Conservation (phyloP, 768 basidiomycete species). For the Leccinum rimulosum region DNA sequence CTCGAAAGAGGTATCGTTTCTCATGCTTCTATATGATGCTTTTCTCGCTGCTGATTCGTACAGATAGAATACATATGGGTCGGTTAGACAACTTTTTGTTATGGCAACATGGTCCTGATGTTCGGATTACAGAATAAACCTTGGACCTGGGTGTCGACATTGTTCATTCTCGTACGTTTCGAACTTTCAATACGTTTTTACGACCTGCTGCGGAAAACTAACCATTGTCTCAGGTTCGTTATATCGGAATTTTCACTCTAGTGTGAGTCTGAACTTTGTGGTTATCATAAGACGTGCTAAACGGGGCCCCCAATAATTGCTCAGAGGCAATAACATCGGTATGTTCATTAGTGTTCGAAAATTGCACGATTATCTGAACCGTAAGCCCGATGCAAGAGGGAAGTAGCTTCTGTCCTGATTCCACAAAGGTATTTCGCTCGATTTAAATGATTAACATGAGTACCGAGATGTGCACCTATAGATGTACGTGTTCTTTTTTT, state of each 20-base stretch:
- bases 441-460: neutral
- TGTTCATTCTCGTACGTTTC: conserved; percentile 9
- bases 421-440: neutral
- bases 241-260: conserved; percentile 1
- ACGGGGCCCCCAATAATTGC: too few species aligned
- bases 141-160: conserved; percentile 9
- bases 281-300: neutral
- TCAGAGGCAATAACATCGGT: neutral
- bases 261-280: neutral
- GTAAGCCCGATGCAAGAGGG: neutral
- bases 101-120: neutral
- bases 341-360: neutral
- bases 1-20: conserved; percentile 2
- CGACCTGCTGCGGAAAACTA: neutral
- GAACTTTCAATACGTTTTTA: neutral
- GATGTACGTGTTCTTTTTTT: conserved; percentile 1
- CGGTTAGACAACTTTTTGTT: neutral
- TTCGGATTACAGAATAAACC: neutral
- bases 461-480: neutral
- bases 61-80: conserved; percentile 17
- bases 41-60: neutral
- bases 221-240: conserved; percentile 8
- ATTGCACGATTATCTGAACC: neutral
- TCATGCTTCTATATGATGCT: neutral
- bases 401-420: conserved; percentile 1